A percentile compares a stretch with the other conserved stretches of the same genome.
These are phyloP conservation scores for Purpureocillium lavendulum DNA, from an alignment of 2,329 filamentous ascomycete genomes.

Conservation along the genomic window DNA sequence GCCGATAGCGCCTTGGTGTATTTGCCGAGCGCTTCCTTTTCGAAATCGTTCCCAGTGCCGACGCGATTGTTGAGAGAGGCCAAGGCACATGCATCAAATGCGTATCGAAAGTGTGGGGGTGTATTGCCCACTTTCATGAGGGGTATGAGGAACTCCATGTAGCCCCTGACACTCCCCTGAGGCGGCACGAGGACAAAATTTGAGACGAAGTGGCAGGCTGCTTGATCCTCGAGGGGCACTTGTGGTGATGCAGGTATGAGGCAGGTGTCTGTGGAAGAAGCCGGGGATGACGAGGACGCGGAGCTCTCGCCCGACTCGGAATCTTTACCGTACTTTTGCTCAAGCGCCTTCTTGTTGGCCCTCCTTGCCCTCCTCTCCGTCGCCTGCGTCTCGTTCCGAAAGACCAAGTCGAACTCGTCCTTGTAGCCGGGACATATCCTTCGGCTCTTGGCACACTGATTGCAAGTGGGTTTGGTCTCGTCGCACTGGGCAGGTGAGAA, in stretches of 20 bases:
- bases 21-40: slow-evolving; percentile 34
- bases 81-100: slow-evolving; percentile 52
- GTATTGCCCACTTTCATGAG: slow-evolving; percentile 37
- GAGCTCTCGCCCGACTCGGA: slow-evolving; percentile 12
- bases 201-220: slow-evolving; percentile 50
- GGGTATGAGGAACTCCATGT: slow-evolving; percentile 51
- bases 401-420: slow-evolving; percentile 64
- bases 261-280: slow-evolving; percentile 6
- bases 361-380: slow-evolving; percentile 55
- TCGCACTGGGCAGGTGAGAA: slow-evolving; percentile 43
- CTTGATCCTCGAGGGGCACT: slow-evolving; percentile 44
- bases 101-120: slow-evolving; percentile 41
- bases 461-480: slow-evolving; percentile 57
- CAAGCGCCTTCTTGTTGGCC: slow-evolving; percentile 38
- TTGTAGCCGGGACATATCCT: slow-evolving; percentile 59
- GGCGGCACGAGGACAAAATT: slow-evolving; percentile 51
- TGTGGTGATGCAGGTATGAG: slow-evolving; percentile 23
- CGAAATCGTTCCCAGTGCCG: slow-evolving; percentile 22
- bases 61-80: slow-evolving; percentile 47
- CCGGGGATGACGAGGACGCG: slow-evolving; percentile 8
- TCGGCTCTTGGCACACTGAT: slow-evolving; percentile 55
- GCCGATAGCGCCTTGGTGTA: slow-evolving; percentile 47
- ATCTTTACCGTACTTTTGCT: slow-evolving; percentile 21
- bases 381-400: slow-evolving; percentile 63
- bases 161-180: slow-evolving; percentile 42